phyloP scores from a whole-genome alignment of 129 eudicot species.

The Sambucus nigra region DNA sequence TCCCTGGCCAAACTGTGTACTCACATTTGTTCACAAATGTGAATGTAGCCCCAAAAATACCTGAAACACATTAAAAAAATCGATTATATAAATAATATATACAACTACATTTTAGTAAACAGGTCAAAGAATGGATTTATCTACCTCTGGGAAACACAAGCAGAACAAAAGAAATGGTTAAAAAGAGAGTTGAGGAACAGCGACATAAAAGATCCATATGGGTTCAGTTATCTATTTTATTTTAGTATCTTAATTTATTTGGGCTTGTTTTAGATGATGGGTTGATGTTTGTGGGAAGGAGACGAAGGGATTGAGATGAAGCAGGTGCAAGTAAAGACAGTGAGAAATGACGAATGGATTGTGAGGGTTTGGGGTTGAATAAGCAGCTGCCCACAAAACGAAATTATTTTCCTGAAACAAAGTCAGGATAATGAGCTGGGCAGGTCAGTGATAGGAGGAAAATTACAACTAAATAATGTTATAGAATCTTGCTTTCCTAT shows the following conservation, averaged over 20 bases:
- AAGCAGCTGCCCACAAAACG: not conserved
- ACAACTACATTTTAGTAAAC: too few relatives aligned
- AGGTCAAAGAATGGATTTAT: not conserved
- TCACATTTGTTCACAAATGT: constrained; percentile 85
- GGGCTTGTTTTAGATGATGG: not conserved
- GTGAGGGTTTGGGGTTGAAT: constrained; percentile 2
- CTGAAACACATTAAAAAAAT: constrained; percentile 15
- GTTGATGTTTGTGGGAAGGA: constrained; percentile 6
- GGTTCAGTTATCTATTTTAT: not conserved
- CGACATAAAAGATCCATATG: constrained; percentile 41
- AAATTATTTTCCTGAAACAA: constrained; percentile 4
- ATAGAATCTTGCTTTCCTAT: not conserved
- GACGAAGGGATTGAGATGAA: not conserved
- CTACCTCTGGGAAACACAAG: constrained; percentile 40
- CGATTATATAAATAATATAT: not conserved
- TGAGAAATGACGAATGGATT: not conserved
- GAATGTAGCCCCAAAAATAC: constrained; percentile 62
- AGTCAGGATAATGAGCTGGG: not conserved
- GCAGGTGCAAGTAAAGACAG: not conserved
- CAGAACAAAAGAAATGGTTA: constrained; percentile 25
- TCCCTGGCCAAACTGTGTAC: constrained; percentile 90
- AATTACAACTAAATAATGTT: not conserved
- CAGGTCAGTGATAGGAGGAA: not conserved
- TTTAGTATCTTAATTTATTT: not conserved
- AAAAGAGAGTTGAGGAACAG: constrained; percentile 9